Evolutionary conservation across 805 yeast genomes (phyloP).

Genomic region (Sugiyamaella boreocaroliniensis): DNA sequence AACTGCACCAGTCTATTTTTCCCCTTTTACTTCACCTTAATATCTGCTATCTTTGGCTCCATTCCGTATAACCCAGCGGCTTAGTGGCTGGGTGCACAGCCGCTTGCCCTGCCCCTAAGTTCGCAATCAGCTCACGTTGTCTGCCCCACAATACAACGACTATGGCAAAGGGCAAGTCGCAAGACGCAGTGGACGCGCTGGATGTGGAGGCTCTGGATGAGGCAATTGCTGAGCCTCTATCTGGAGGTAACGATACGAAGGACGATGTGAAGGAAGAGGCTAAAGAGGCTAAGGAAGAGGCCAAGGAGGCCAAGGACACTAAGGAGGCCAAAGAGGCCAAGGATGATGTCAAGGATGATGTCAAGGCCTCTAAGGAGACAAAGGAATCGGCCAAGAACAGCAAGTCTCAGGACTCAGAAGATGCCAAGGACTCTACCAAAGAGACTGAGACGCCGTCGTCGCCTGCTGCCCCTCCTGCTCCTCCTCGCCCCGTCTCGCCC

Average conservation of each 20-base stretch:
- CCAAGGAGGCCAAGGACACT: neutral
- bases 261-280: neutral
- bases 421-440: constrained; percentile 3
- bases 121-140: neutral
- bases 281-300: neutral
- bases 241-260: constrained; percentile 1
- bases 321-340: neutral
- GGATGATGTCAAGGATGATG: neutral
- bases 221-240: constrained; percentile 1
- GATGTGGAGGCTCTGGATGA: constrained; percentile 2
- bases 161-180: neutral
- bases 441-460: neutral
- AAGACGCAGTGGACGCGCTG: neutral
- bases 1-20: no score
- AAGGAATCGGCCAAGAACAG: neutral
- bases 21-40: no score
- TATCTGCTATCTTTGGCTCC: no score
- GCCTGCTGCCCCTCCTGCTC: constrained; percentile 36
- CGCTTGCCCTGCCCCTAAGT: neutral
- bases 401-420: constrained; percentile 6
- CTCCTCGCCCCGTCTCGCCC: constrained; percentile 60
- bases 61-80: no score
- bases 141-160: neutral
- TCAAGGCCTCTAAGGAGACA: constrained; percentile 1
- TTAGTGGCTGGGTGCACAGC: neutral